Percentiles rank a stretch among this genome's conserved stretches.
Conservation (phyloP, 306 rosid genomes). For the barrel medic (Medicago truncatula) region DNA sequence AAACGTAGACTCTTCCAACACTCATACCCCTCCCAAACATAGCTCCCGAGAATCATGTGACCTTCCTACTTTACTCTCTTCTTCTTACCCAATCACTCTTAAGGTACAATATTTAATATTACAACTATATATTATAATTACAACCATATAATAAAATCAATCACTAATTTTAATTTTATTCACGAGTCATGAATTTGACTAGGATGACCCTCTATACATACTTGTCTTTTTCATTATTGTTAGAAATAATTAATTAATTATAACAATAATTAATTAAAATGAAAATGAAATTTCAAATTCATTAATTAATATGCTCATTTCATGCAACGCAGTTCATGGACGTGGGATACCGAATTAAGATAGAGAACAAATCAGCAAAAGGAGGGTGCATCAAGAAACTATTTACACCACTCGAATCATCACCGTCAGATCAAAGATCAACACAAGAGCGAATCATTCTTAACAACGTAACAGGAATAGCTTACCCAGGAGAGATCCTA, state of each 20-base stretch:
- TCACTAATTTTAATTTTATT: neutral
- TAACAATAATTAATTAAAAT: slow-evolving; percentile 2
- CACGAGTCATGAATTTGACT: neutral
- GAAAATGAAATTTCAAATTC: neutral
- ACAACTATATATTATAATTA: neutral
- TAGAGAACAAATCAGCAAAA: slow-evolving; percentile 43
- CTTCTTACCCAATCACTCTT: slow-evolving; percentile 72
- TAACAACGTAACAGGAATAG: slow-evolving; percentile 75
- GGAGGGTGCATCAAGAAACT: slow-evolving; percentile 49
- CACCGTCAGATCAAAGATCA: slow-evolving; percentile 42
- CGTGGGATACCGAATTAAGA: slow-evolving; percentile 64
- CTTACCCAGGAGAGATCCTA: slow-evolving; percentile 77
- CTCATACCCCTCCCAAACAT: slow-evolving; percentile 31
- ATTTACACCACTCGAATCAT: neutral
- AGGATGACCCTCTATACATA: neutral
- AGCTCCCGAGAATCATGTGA: slow-evolving; percentile 50
- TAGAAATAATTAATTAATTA: neutral
- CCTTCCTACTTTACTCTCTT: slow-evolving; percentile 53
- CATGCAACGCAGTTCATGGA: slow-evolving; percentile 89
- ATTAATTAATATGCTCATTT: slow-evolving; percentile 39
- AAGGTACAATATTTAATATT: slow-evolving; percentile 55
- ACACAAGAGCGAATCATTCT: slow-evolving; percentile 65
- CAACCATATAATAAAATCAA: neutral
- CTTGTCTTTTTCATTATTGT: neutral
- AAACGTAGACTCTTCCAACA: slow-evolving; percentile 40